A percentile compares a stretch with the other conserved stretches of the same genome.
phyloP scores from a whole-genome alignment of 2,329 filamentous ascomycete species.

The Xylariaceae sp. region DNA sequence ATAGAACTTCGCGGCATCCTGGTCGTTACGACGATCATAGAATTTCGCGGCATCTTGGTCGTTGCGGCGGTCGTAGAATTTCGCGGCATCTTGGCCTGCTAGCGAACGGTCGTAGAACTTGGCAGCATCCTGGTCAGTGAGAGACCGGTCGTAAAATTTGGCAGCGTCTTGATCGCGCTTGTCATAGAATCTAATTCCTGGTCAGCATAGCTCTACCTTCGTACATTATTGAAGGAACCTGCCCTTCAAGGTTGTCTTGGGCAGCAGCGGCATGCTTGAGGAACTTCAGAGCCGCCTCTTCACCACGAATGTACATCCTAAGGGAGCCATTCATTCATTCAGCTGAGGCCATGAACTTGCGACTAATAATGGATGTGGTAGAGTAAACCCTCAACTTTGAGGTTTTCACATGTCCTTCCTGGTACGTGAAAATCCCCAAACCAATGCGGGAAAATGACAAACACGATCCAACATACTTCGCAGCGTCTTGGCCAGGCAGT shows the following conservation, averaged over 20 bases:
- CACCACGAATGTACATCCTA: neutral
- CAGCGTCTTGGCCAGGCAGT: neutral
- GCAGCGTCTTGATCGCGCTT: neutral
- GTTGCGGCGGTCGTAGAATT: neutral
- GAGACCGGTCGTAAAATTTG: neutral
- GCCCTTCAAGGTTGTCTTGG: neutral
- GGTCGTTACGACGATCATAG: neutral
- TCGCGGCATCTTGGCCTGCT: neutral
- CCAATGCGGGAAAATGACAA: neutral
- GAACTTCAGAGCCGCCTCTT: neutral
- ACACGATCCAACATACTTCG: neutral
- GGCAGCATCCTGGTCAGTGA: neutral
- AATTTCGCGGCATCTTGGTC: neutral
- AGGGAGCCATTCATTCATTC: neutral
- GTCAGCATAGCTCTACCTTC: neutral
- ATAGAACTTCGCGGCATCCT: neutral
- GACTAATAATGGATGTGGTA: too few relatives aligned
- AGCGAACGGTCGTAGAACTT: constrained; percentile 1
- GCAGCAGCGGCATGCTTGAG: neutral
- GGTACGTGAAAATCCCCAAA: neutral
- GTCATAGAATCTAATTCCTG: neutral
- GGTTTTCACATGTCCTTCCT: neutral
- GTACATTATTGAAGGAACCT: too few relatives aligned
- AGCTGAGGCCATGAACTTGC: too few relatives aligned
- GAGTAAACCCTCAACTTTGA: too few relatives aligned